Evolutionary conservation across 2,329 filamentous ascomycete genomes (phyloP).

Genomic region (Fusarium camptoceras): DNA sequence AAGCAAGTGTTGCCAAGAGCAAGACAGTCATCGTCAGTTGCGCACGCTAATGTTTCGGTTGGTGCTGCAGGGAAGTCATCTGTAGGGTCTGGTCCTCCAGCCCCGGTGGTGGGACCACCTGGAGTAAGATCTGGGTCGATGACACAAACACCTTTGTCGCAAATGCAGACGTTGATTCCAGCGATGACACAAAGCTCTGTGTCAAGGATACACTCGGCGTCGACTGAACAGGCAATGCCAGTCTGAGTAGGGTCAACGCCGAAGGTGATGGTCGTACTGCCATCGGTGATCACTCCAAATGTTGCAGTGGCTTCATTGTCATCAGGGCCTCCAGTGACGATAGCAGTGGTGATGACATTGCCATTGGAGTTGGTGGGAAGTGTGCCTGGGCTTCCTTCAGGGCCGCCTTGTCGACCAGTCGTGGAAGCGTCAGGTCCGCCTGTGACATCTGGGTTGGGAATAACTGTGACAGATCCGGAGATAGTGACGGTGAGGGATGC

Average conservation of each 20-base stretch:
- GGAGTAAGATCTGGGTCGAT: neutral
- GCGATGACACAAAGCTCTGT: constrained; percentile 6
- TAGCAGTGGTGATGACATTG: neutral
- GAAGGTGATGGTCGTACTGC: neutral
- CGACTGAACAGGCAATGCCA: neutral
- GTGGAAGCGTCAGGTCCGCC: neutral
- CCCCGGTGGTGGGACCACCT: neutral
- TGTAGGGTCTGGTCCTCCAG: neutral
- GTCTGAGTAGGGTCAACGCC: neutral
- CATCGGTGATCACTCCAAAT: neutral
- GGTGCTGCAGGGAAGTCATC: neutral
- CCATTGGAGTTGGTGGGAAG: neutral
- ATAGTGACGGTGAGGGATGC: neutral
- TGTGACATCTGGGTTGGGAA: neutral
- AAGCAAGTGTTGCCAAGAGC: constrained; percentile 9
- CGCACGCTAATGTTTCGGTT: neutral
- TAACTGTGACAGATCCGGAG: neutral
- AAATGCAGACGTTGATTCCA: constrained; percentile 8
- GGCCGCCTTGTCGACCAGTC: neutral
- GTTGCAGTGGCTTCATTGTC: neutral
- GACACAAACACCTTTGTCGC: constrained; percentile 4
- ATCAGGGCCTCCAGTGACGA: neutral
- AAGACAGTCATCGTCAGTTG: constrained; percentile 15
- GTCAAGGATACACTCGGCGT: constrained; percentile 10
- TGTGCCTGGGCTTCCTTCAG: neutral